A percentile compares a stretch with the other conserved stretches of the same genome.
phyloP scores from a whole-genome alignment of 257 asterid genomes.

The Solanum lycopersicoides region DNA sequence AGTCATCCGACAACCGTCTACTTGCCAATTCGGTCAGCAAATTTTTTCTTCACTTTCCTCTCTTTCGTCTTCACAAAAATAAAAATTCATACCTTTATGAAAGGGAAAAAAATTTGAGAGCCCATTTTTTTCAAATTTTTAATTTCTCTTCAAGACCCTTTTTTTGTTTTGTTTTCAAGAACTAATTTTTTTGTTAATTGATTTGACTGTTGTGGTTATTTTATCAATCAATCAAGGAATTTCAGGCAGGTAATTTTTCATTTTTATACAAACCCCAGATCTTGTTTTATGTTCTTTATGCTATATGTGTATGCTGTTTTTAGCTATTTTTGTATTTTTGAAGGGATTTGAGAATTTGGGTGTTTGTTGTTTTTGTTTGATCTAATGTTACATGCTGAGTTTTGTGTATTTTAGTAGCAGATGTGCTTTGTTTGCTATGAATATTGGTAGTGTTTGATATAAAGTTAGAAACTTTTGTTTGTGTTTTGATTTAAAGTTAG shows the following conservation, averaged over 20 bases:
- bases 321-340: background rate
- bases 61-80: background rate
- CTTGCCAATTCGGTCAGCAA: conserved; percentile 31
- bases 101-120: background rate
- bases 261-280: background rate
- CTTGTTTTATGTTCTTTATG: background rate
- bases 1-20: conserved; percentile 13
- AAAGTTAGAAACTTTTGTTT: background rate
- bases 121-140: background rate
- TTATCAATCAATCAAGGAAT: conserved; percentile 4
- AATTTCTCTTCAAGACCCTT: background rate
- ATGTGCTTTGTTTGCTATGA: background rate
- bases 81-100: conserved; percentile 1
- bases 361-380: background rate
- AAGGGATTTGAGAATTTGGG: background rate
- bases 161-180: background rate
- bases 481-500: background rate
- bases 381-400: background rate
- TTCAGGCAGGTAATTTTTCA: conserved; percentile 1
- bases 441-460: background rate
- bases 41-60: background rate
- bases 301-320: background rate
- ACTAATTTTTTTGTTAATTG: background rate
- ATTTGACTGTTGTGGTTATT: background rate
- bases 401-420: background rate